Base-by-base conservation (phyloP, 495 filamentous ascomycete genomes). In the Chaetomium cochliodes region DNA sequence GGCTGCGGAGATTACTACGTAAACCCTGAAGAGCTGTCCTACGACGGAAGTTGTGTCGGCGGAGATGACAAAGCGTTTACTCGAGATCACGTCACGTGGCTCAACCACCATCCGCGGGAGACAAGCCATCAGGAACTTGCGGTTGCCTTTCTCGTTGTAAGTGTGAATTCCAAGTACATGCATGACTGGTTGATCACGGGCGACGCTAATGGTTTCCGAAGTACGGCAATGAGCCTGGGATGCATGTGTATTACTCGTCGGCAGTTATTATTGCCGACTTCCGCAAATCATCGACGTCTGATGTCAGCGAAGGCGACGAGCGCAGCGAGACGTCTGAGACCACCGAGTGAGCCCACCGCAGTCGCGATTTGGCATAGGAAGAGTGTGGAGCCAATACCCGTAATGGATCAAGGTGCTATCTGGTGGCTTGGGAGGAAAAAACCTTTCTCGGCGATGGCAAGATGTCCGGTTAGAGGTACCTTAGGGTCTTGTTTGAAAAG, bases 401-500 rank as follows among this genome's bases (percentile, higher is more conserved):
- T 30, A 6, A 30, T 30, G 28, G 28, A 30, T 30, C 3, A 30
- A 6, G 6, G 3, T 30, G 6, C 28, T 2, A 6, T 30, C 6
- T 6, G 28, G 28, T 6, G 28, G 28, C 6, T 30, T 6, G 28
- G 3, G 6, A 30, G 28, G 28, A 30, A 30, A 6, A 30, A 30
- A 6, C 6, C 28, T 30, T 6, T 30, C 28, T 30, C 6, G 28
- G 28, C 28, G 28, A 30, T 30, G 28, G 28, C 28, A 6, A 30
- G 28, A 30, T 30, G 28, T 30, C 28, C 6, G 28, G 28, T 6
- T 6, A 30, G 28, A 11, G 39, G 2, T 7, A 41, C 13, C 39
- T 69, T 67, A 16, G 60, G 37, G n/a, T 78, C 72, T 3, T 67
- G 63, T 2, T 61, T 68, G 4, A 72, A 86, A 75, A 90, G 92